Percentiles rank a stretch among this genome's conserved stretches.
Evolutionary conservation across 148 eudicot genomes (phyloP).

Genomic region (Vaccinium macrocarpon): DNA sequence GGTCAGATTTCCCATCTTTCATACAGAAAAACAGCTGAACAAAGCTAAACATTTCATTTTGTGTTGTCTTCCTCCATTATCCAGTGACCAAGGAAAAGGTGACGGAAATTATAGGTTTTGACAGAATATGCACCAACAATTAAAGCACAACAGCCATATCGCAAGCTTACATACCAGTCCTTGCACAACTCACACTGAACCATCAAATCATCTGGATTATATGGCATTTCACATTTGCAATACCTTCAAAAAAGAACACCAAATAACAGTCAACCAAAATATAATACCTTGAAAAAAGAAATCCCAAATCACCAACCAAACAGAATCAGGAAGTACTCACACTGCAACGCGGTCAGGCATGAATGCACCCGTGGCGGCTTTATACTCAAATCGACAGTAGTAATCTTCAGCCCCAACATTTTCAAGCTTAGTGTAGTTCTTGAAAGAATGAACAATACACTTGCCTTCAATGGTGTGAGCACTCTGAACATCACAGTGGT

Average conservation of each 20-base stretch:
- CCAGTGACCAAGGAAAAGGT: background rate
- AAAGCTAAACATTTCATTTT: constrained; percentile 3
- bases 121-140: background rate
- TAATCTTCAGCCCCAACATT: constrained; percentile 44
- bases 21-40: constrained; percentile 1
- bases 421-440: constrained; percentile 45
- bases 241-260: constrained; percentile 34
- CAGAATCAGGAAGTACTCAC: constrained; percentile 24
- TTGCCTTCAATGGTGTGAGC: constrained; percentile 38
- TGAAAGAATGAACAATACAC: constrained; percentile 40
- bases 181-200: constrained; percentile 67
- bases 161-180: constrained; percentile 41
- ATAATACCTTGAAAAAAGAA: background rate
- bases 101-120: background rate
- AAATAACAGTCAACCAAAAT: background rate
- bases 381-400: constrained; percentile 40
- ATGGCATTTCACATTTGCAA: constrained; percentile 68
- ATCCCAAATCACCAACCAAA: background rate
- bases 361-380: constrained; percentile 37
- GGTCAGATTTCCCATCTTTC: constrained; percentile 8
- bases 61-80: background rate
- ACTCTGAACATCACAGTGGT: constrained; percentile 41
- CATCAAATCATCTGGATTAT: constrained; percentile 67
- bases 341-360: constrained; percentile 38
- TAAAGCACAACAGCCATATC: background rate